Conservation (phyloP, 1,284 basidiomycete genomes). For the Papiliotrema flavescens region DNA sequence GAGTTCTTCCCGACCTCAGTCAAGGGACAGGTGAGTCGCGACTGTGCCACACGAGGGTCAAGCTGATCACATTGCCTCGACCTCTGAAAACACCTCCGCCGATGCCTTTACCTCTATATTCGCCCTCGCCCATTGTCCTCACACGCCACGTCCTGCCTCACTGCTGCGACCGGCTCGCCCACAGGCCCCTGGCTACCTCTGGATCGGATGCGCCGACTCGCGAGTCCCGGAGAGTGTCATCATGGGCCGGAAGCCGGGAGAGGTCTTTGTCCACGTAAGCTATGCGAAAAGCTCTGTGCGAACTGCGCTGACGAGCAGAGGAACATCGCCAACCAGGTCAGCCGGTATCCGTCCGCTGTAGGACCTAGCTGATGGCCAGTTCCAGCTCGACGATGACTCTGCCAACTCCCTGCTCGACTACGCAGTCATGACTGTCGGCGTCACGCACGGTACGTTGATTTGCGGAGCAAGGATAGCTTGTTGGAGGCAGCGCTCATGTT, state of each 20-base stretch:
- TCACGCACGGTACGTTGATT: conserved; percentile 65
- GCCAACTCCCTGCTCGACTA: conserved; percentile 74
- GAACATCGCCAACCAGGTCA: conserved; percentile 61
- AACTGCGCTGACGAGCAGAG: conserved; percentile 32
- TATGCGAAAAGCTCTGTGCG: no score
- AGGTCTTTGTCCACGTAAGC: conserved; percentile 61
- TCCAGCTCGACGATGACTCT: conserved; percentile 73
- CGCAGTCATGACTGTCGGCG: conserved; percentile 71
- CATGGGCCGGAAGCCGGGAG: conserved; percentile 55
- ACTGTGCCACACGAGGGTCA: background rate
- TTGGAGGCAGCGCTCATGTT: conserved; percentile 2
- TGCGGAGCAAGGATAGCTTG: background rate
- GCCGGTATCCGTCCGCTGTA: background rate
- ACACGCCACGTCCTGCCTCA: background rate
- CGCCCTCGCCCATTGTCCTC: background rate
- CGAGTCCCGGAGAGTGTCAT: conserved; percentile 46
- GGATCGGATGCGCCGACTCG: conserved; percentile 49
- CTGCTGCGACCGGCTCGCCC: background rate
- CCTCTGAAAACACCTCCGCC: background rate
- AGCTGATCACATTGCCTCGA: background rate
- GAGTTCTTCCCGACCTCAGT: conserved; percentile 35
- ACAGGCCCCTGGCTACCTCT: conserved; percentile 43
- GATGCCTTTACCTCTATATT: background rate
- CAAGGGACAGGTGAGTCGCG: conserved; percentile 38
- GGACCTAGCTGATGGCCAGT: conserved; percentile 51